Percentiles rank a stretch among this genome's conserved stretches.
phyloP scores from a whole-genome alignment of 2,329 filamentous ascomycete genomes.

The Calonectria pseudoturangicola region DNA sequence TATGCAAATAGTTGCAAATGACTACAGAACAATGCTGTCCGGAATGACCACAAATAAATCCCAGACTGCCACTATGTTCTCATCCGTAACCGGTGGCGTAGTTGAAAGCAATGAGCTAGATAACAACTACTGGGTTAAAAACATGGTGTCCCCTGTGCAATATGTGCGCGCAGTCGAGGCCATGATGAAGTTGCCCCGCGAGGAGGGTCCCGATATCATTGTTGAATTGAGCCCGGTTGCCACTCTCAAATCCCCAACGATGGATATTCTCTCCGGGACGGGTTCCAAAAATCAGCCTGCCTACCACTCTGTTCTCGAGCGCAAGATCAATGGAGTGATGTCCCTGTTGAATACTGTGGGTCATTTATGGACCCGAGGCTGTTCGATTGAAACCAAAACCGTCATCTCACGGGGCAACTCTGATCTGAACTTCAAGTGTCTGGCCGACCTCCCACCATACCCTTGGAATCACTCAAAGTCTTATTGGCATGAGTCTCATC shows the following conservation, averaged over 20 bases:
- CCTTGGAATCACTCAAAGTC: constrained; percentile 72
- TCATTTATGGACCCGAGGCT: constrained; percentile 62
- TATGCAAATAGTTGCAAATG: constrained; percentile 62
- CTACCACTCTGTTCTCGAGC: constrained; percentile 57
- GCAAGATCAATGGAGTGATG: constrained; percentile 47
- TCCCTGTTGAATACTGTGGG: constrained; percentile 59
- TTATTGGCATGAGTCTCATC: constrained; percentile 73
- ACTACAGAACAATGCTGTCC: constrained; percentile 58
- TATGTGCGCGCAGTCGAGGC: constrained; percentile 63
- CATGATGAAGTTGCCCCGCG: constrained; percentile 56
- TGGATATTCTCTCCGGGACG: constrained; percentile 58
- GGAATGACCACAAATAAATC: constrained; percentile 46
- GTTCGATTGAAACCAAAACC: constrained; percentile 56
- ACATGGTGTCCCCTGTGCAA: constrained; percentile 66
- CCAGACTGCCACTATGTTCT: constrained; percentile 61
- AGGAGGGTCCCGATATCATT: constrained; percentile 59
- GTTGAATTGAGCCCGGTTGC: constrained; percentile 65
- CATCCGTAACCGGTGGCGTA: constrained; percentile 60
- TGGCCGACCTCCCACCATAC: constrained; percentile 70
- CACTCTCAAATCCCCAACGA: constrained; percentile 60
- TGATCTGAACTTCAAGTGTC: constrained; percentile 54
- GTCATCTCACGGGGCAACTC: constrained; percentile 49
- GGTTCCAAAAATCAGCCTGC: constrained; percentile 25
- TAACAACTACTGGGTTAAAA: constrained; percentile 67
- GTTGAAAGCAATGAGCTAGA: constrained; percentile 55